These are phyloP conservation scores for Termitomyces heimii DNA, from an alignment of 768 basidiomycete genomes.

Conservation along the genomic window DNA sequence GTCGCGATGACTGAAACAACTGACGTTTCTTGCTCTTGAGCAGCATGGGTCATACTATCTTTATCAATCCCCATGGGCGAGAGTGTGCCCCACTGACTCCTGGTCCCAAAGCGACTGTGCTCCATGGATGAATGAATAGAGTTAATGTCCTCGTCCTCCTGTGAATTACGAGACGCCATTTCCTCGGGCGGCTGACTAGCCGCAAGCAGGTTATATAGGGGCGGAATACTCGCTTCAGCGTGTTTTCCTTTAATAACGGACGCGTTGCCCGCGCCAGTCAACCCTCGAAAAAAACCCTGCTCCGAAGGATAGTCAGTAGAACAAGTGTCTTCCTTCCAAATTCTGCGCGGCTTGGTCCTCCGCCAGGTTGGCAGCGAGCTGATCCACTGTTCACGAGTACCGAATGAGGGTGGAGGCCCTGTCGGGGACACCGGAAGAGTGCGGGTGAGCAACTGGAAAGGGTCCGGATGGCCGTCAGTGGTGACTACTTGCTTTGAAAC, in stretches of 20 bases:
- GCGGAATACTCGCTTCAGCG: constrained; percentile 85
- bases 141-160: constrained; percentile 40
- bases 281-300: constrained; percentile 70
- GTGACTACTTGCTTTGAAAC: constrained; percentile 54
- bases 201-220: constrained; percentile 37
- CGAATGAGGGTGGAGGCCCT: constrained; percentile 59
- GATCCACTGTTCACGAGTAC: constrained; percentile 69
- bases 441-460: constrained; percentile 48
- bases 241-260: constrained; percentile 78
- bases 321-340: constrained; percentile 53
- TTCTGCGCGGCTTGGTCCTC: constrained; percentile 58
- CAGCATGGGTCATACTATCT: constrained; percentile 22
- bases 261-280: constrained; percentile 73
- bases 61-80: constrained; percentile 20
- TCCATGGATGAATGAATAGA: constrained; percentile 30
- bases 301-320: constrained; percentile 21
- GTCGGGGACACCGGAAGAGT: constrained; percentile 55
- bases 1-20: constrained; percentile 17
- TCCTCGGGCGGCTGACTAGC: constrained; percentile 14
- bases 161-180: constrained; percentile 6
- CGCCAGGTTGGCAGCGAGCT: constrained; percentile 67
- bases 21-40: constrained; percentile 14
- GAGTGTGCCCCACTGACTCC: constrained; percentile 29
- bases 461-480: constrained; percentile 37
- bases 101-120: constrained; percentile 27